phyloP scores from a whole-genome alignment of 306 rosid genomes.

The Fragaria vesca region DNA sequence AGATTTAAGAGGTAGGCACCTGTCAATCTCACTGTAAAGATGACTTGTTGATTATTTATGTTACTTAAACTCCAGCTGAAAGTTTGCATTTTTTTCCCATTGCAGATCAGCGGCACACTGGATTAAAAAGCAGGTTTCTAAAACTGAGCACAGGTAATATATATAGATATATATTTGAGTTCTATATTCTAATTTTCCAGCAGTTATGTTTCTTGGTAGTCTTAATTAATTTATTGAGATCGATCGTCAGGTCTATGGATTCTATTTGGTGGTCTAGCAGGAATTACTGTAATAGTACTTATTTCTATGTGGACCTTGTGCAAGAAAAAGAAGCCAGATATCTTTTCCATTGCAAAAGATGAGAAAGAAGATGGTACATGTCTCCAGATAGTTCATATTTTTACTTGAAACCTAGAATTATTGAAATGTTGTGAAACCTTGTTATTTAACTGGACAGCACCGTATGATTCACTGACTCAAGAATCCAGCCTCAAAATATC shows the following conservation, averaged over 20 bases:
- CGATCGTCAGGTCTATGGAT: constrained; percentile 38
- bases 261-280: constrained; percentile 30
- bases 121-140: constrained; percentile 7
- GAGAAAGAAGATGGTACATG: constrained; percentile 26
- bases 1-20: constrained; percentile 32
- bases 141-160: constrained; percentile 23
- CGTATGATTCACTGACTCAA: constrained; percentile 23
- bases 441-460: constrained; percentile 28
- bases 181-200: background rate
- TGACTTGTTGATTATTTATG: background rate
- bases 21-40: background rate
- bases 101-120: constrained; percentile 17
- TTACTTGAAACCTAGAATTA: background rate
- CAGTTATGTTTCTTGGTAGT: background rate
- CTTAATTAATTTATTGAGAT: background rate
- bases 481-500: constrained; percentile 39
- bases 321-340: constrained; percentile 22
- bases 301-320: constrained; percentile 30
- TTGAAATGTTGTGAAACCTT: background rate
- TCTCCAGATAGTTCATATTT: constrained; percentile 3
- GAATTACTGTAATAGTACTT: no score
- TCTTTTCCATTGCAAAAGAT: background rate
- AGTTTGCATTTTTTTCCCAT: background rate
- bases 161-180: background rate
- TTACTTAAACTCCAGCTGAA: background rate